Conservation (phyloP, 345 rosid genomes). For the Pistacia integerrima region DNA sequence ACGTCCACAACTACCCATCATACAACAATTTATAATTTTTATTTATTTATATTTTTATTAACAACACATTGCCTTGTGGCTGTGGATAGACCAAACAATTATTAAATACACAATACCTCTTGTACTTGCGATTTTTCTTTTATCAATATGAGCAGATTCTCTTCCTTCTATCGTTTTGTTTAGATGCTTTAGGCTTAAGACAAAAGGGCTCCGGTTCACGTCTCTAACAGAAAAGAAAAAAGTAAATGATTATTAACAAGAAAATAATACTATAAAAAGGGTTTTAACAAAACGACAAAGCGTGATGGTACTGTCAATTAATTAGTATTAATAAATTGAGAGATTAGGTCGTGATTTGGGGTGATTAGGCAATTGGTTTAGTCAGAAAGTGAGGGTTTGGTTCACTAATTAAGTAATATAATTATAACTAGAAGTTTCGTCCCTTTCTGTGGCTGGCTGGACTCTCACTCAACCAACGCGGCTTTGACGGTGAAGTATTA, state of each 20-base stretch:
- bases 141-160: neutral
- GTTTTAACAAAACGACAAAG: neutral
- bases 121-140: neutral
- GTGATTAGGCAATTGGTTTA: neutral
- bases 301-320: neutral
- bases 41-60: too few species aligned
- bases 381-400: neutral
- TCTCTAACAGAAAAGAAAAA: neutral
- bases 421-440: neutral
- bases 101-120: neutral
- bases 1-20: too few species aligned
- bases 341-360: neutral
- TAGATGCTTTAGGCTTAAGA: neutral
- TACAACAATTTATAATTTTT: too few species aligned
- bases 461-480: constrained; percentile 7
- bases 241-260: neutral
- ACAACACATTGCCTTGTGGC: neutral
- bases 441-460: too few species aligned
- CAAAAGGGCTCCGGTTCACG: neutral
- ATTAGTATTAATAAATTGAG: neutral
- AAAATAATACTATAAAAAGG: neutral
- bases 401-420: neutral
- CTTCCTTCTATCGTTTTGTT: neutral
- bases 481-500: neutral
- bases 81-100: constrained; percentile 1